A percentile compares a stretch with the other conserved stretches of the same genome.
phyloP scores from a whole-genome alignment of 768 basidiomycete species.

The Sarcodon aspratus region DNA sequence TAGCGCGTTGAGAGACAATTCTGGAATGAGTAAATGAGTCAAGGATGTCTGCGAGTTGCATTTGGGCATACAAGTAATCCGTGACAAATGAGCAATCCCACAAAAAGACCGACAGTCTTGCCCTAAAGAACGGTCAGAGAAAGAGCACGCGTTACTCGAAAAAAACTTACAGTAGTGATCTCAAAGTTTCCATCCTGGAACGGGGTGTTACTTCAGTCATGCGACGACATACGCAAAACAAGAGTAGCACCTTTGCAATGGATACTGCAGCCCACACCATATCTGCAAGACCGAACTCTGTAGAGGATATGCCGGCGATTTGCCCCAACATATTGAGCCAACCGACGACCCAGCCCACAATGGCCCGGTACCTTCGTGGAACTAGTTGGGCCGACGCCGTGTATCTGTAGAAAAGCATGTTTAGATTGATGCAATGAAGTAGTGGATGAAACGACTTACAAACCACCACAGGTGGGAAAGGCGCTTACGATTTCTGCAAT shows the following conservation, averaged over 20 bases:
- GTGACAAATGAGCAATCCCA: slow-evolving; percentile 65
- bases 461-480: slow-evolving; percentile 63
- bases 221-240: slow-evolving; percentile 7
- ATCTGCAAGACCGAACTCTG: slow-evolving; percentile 69
- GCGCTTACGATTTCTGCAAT: slow-evolving; percentile 74
- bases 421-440: background rate
- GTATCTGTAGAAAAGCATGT: slow-evolving; percentile 31
- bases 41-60: background rate
- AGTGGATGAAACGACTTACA: slow-evolving; percentile 28
- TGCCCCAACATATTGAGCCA: slow-evolving; percentile 83
- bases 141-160: too few species aligned
- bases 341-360: slow-evolving; percentile 70
- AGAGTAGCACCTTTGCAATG: slow-evolving; percentile 32
- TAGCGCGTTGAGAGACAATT: slow-evolving; percentile 69
- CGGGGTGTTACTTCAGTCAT: background rate
- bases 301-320: slow-evolving; percentile 77
- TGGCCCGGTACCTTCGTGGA: slow-evolving; percentile 52
- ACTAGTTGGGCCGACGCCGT: slow-evolving; percentile 74
- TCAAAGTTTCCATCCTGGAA: slow-evolving; percentile 41
- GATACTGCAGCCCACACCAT: slow-evolving; percentile 77
- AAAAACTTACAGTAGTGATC: slow-evolving; percentile 34
- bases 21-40: slow-evolving; percentile 10
- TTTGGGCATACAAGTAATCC: slow-evolving; percentile 44
- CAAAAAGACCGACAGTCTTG: slow-evolving; percentile 71
- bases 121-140: slow-evolving; percentile 9